Base-by-base conservation (phyloP, 2,329 filamentous ascomycete species). In the Ceratocystis variospora region DNA sequence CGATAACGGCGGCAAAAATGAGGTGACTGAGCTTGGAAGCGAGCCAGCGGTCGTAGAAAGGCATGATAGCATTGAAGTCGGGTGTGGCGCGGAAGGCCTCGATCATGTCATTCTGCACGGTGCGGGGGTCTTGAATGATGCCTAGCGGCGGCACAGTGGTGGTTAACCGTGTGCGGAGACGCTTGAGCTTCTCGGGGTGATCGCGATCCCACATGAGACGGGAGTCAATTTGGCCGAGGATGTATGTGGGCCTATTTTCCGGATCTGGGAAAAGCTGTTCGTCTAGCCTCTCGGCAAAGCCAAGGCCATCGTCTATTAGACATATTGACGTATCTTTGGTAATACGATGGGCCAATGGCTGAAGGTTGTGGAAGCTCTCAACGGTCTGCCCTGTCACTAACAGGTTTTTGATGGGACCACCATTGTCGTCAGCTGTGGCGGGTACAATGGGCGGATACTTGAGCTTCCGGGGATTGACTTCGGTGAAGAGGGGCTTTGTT, bases 221-320 rank as follows among this genome's bases (percentile, higher is more conserved):
- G 67, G 82, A 77, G n/a, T 74, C 77, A 73, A 81, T 78, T 67
- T 84, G 79, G 7, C 89, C 90, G 33, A 91, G 73, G 67, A 96
- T 79, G 71, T 95, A 96, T 66, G 83, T 84, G 1, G 94, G 94
- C 31, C 88, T 81, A 0, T 77, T 78, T 0, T 76, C 73, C 0
- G 82, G 79, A 68, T 92, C 82, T 0, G 83, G 80, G 70, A 96
- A 96, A 33, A 95, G 74, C 10, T 81, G 75, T 44, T 80, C 75
- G 71, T 90, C 90, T 50, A 96, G 80, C 62, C 86, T 81, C 62
- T 97, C 91, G n/a, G 90, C 79, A 1, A 90, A 78, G 0, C 94
- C 93, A 75, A 97, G 83, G 0, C 92, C 90, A 69, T 93, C 89
- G 66, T 90, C 87, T 66, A 95, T 74, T 66, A 96, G 82, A 68